phyloP scores from a whole-genome alignment of 768 basidiomycete species.

The Pleurotus eryngii region DNA sequence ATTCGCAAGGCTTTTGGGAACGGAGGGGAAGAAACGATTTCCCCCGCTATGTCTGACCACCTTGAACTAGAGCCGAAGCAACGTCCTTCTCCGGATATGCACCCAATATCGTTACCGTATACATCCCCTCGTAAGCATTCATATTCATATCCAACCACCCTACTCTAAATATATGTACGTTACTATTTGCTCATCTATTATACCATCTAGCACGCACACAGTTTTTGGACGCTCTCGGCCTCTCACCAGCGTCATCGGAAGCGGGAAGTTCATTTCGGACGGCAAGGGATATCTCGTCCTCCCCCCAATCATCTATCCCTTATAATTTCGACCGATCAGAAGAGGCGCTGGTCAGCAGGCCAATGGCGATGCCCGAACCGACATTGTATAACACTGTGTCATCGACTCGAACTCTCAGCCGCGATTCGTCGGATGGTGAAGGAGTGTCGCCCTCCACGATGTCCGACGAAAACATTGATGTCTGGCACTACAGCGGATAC shows the following conservation, averaged over 20 bases:
- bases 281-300: conserved; percentile 18
- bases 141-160: too few species aligned
- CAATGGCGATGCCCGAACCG: conserved; percentile 34
- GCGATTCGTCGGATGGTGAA: conserved; percentile 23
- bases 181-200: conserved; percentile 4
- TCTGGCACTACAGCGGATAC: conserved; percentile 29
- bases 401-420: conserved; percentile 17
- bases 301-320: conserved; percentile 11
- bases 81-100: conserved; percentile 38
- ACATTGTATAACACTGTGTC: conserved; percentile 35
- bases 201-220: conserved; percentile 2
- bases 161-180: background rate
- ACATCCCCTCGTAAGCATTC: conserved; percentile 10
- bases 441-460: background rate
- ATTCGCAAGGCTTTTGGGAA: conserved; percentile 39
- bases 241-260: conserved; percentile 12
- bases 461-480: conserved; percentile 21
- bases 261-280: conserved; percentile 17
- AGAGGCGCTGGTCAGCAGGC: conserved; percentile 28
- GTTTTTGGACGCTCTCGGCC: conserved; percentile 3
- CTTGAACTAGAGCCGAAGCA: conserved; percentile 16
- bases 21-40: conserved; percentile 23
- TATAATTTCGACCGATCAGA: conserved; percentile 25
- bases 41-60: conserved; percentile 26
- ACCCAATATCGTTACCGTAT: conserved; percentile 25